A percentile compares a stretch with the other conserved stretches of the same genome.
phyloP scores from a whole-genome alignment of 192 early-diverging fungal genomes.

The Coemansia sp. region DNA sequence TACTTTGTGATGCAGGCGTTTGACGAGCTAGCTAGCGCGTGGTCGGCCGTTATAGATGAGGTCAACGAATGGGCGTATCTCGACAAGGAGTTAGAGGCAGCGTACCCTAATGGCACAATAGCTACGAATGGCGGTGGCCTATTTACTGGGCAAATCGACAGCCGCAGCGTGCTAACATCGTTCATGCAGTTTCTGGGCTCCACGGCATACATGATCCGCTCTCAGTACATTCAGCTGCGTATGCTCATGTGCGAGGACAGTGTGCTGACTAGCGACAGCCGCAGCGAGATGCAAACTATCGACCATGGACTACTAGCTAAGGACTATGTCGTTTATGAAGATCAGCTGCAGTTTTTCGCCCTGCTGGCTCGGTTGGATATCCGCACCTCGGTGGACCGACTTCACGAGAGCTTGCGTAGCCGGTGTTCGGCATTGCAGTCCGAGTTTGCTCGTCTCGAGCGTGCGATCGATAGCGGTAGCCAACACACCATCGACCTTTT shows the following conservation, averaged over 20 bases:
- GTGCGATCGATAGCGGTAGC: slow-evolving; percentile 7
- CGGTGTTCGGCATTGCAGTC: slow-evolving; percentile 36
- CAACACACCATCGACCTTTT: slow-evolving; percentile 42
- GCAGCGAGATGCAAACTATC: slow-evolving; percentile 14
- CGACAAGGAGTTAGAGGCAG: slow-evolving; percentile 13
- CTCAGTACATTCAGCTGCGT: slow-evolving; percentile 47
- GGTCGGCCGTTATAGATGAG: slow-evolving; percentile 40
- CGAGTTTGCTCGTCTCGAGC: slow-evolving; percentile 24
- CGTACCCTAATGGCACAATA: not conserved
- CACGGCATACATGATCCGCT: slow-evolving; percentile 43
- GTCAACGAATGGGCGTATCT: slow-evolving; percentile 39
- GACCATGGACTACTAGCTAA: slow-evolving; percentile 48
- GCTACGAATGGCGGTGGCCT: not conserved
- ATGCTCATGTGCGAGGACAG: slow-evolving; percentile 51
- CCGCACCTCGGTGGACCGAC: slow-evolving; percentile 27
- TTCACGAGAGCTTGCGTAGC: slow-evolving; percentile 35
- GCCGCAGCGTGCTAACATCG: slow-evolving; percentile 22
- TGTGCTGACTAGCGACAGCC: slow-evolving; percentile 11
- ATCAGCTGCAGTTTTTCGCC: slow-evolving; percentile 51
- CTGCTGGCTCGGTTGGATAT: slow-evolving; percentile 44
- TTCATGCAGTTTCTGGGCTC: slow-evolving; percentile 41
- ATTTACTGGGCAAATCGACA: not conserved
- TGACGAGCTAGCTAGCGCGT: slow-evolving; percentile 50
- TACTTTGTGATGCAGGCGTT: slow-evolving; percentile 57
- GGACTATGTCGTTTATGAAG: slow-evolving; percentile 51